Conservation (phyloP, 2,329 filamentous ascomycete genomes). For the Aspergillus sp. region DNA sequence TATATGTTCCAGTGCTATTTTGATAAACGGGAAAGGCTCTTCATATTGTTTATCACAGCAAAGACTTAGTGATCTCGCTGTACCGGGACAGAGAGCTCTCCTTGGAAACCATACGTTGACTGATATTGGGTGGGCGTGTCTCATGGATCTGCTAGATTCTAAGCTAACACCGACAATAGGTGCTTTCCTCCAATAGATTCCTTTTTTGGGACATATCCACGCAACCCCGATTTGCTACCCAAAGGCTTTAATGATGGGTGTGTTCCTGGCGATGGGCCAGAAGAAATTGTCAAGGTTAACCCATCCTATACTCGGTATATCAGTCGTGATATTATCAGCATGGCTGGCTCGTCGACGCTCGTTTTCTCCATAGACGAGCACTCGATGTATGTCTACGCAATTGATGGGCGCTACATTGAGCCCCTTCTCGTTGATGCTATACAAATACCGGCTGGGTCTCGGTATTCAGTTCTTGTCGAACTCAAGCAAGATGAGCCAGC, state of each 20-base stretch:
- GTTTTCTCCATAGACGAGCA: constrained; percentile 48
- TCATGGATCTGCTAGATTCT: background rate
- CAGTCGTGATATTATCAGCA: constrained; percentile 41
- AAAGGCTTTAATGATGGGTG: constrained; percentile 26
- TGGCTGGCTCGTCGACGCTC: constrained; percentile 31
- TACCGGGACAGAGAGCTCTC: constrained; percentile 9
- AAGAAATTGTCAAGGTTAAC: constrained; percentile 34
- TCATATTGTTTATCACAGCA: constrained; percentile 24
- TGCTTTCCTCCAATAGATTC: constrained; percentile 25
- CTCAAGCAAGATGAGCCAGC: constrained; percentile 45
- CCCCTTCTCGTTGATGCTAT: constrained; percentile 41
- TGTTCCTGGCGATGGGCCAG: constrained; percentile 23
- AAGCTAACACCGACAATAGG: constrained; percentile 11
- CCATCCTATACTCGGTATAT: constrained; percentile 29
- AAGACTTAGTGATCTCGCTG: constrained; percentile 34
- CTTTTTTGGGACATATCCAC: constrained; percentile 17
- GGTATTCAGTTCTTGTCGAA: constrained; percentile 44
- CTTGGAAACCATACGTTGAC: constrained; percentile 26
- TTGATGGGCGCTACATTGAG: constrained; percentile 46
- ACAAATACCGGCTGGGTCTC: constrained; percentile 36
- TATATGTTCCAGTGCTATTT: constrained; percentile 59
- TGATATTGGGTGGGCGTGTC: constrained; percentile 25
- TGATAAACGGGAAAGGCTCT: constrained; percentile 59
- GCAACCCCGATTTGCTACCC: constrained; percentile 19
- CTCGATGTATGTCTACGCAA: constrained; percentile 45